A percentile compares a stretch with the other conserved stretches of the same genome.
phyloP scores from a whole-genome alignment of 352 stramenopile species.

The Halophytophthora polymorphica region DNA sequence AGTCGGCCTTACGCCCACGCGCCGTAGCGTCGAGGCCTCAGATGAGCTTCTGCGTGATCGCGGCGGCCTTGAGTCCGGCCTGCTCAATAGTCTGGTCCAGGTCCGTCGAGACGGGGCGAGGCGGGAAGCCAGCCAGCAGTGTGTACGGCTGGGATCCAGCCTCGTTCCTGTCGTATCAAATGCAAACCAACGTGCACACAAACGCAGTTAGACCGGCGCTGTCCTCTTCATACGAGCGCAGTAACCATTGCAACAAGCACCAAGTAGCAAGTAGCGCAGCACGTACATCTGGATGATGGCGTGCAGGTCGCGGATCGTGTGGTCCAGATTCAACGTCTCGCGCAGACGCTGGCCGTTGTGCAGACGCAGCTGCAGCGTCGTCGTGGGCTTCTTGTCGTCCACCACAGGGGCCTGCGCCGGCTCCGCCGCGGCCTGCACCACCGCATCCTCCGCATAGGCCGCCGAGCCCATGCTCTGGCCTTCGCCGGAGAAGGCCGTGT shows the following conservation, averaged over 20 bases:
- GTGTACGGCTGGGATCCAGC: slow-evolving; percentile 80
- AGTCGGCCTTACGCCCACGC: neutral
- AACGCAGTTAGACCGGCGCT: neutral
- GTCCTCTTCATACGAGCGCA: neutral
- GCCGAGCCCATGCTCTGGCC: slow-evolving; percentile 77
- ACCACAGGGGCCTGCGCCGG: slow-evolving; percentile 54
- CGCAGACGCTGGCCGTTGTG: slow-evolving; percentile 77
- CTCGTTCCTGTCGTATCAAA: slow-evolving; percentile 45
- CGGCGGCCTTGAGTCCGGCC: slow-evolving; percentile 89
- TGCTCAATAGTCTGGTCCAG: slow-evolving; percentile 86
- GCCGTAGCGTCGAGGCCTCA: slow-evolving; percentile 22
- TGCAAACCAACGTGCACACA: neutral
- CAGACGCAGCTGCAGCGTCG: slow-evolving; percentile 86
- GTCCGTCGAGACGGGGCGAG: slow-evolving; percentile 81
- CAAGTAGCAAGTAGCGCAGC: neutral
- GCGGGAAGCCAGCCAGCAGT: slow-evolving; percentile 91
- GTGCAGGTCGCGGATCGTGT: slow-evolving; percentile 87
- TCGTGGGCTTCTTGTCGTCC: slow-evolving; percentile 85
- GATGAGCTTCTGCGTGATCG: slow-evolving; percentile 91
- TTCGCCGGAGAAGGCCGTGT: slow-evolving; percentile 84
- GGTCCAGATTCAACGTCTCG: slow-evolving; percentile 84
- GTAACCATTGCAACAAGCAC: neutral
- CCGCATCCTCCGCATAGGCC: slow-evolving; percentile 38
- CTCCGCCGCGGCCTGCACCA: slow-evolving; percentile 39
- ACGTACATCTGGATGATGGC: slow-evolving; percentile 81